Evolutionary conservation across 139 green algal genomes (phyloP), one percentile per base, ranked within the genome.

Genomic region (Deuterostichococcus epilithicus): DNA sequence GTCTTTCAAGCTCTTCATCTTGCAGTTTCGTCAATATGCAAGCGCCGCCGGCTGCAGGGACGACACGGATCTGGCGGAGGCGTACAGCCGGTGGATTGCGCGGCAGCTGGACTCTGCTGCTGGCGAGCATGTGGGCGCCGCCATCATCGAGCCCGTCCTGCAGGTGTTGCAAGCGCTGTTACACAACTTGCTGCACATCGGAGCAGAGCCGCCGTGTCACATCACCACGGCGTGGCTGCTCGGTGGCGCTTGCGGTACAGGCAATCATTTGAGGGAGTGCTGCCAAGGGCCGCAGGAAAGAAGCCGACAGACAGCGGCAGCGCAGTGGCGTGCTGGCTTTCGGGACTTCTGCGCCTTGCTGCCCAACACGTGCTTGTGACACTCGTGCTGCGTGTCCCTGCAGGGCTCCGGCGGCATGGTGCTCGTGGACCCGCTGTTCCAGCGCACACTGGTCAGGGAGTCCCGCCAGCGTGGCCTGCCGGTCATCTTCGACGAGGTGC

Each of bases 321-420:
- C n/a, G n/a, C n/a, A n/a, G n/a, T n/a, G n/a, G n/a, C n/a, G n/a
- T n/a, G n/a, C n/a, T n/a, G n/a, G n/a, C n/a, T n/a, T n/a, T n/a
- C n/a, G n/a, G n/a, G n/a, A n/a, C n/a, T n/a, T n/a, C n/a, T n/a
- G n/a, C n/a, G n/a, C n/a, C n/a, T n/a, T n/a, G n/a, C n/a, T n/a
- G n/a, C n/a, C n/a, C n/a, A n/a, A n/a, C n/a, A n/a, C n/a, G n/a
- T n/a, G n/a, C n/a, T n/a, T n/a, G n/a, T n/a, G n/a, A n/a, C n/a
- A n/a, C n/a, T n/a, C n/a, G n/a, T 42, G 33, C 18, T 26, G 30
- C 33, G 5, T 36, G 23, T 73, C 90, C 68, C 34, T 97, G 74
- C 93, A 97, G 85, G 95, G 93, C 3, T 94, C 96, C 18, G 96
- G 95, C 0, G 96, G 96, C 66, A 99, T 99, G 96, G 76, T 91